Conservation (phyloP, 148 eudicot genomes). For the Chenopodium suecicum region DNA sequence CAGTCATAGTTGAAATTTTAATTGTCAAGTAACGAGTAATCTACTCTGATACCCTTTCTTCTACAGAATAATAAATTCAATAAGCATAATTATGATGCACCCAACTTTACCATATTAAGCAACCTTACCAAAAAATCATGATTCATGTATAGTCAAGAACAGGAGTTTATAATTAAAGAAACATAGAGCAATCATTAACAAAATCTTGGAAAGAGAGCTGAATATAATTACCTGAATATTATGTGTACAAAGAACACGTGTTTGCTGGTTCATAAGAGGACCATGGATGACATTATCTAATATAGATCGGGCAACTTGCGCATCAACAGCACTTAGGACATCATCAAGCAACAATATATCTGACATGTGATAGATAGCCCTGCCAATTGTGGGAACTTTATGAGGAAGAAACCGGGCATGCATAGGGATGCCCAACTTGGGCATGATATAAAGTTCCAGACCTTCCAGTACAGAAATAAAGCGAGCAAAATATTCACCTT, state of each 20-base stretch:
- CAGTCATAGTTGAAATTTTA: background rate
- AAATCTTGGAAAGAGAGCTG: slow-evolving; percentile 6
- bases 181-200: background rate
- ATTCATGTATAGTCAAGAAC: background rate
- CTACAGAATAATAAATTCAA: background rate
- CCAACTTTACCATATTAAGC: background rate
- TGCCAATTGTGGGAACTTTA: slow-evolving; percentile 28
- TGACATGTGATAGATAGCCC: slow-evolving; percentile 77
- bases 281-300: slow-evolving; percentile 75
- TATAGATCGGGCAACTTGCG: slow-evolving; percentile 84
- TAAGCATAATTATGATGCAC: background rate
- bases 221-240: slow-evolving; percentile 58
- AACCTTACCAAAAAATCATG: background rate
- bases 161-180: background rate
- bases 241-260: slow-evolving; percentile 89
- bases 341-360: slow-evolving; percentile 83
- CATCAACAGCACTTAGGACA: slow-evolving; percentile 93
- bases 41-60: background rate
- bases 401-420: slow-evolving; percentile 8
- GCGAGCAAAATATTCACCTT: slow-evolving; percentile 41
- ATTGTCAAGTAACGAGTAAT: no score
- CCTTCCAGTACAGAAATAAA: slow-evolving; percentile 1
- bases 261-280: slow-evolving; percentile 60
- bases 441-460: background rate
- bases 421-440: background rate